Conservation (phyloP, 148 eudicot species). For the Rhododendron mucronatum region DNA sequence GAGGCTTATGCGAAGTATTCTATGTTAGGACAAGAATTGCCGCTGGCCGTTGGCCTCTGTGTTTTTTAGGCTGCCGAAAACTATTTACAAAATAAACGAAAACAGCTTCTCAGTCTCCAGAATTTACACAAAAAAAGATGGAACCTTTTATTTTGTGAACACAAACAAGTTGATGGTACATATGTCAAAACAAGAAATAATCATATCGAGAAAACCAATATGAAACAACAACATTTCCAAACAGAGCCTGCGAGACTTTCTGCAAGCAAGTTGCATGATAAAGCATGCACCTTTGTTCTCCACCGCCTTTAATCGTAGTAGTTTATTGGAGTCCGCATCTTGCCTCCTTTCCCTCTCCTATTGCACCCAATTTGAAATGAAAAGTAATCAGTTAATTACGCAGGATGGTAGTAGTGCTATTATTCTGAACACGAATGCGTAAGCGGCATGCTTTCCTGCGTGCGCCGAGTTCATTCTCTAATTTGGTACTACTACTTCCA, state of each 20-base stretch:
- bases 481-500: neutral
- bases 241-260: neutral
- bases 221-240: no score
- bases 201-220: no score
- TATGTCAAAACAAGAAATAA: no score
- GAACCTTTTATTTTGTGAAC: no score
- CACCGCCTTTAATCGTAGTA: no score
- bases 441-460: neutral
- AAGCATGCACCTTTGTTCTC: neutral
- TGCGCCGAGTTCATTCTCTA: neutral
- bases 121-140: no score
- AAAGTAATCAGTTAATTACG: neutral
- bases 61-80: no score
- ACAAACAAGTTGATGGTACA: no score
- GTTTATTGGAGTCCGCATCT: neutral
- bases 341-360: neutral
- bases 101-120: neutral
- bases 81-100: neutral
- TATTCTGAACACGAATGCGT: neutral
- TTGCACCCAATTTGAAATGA: neutral
- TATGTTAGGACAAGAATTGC: neutral
- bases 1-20: no score
- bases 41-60: neutral
- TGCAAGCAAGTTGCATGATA: neutral
- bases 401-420: neutral